Evolutionary conservation across 208 protist genomes (phyloP).

Genomic region (Leishmania major): DNA sequence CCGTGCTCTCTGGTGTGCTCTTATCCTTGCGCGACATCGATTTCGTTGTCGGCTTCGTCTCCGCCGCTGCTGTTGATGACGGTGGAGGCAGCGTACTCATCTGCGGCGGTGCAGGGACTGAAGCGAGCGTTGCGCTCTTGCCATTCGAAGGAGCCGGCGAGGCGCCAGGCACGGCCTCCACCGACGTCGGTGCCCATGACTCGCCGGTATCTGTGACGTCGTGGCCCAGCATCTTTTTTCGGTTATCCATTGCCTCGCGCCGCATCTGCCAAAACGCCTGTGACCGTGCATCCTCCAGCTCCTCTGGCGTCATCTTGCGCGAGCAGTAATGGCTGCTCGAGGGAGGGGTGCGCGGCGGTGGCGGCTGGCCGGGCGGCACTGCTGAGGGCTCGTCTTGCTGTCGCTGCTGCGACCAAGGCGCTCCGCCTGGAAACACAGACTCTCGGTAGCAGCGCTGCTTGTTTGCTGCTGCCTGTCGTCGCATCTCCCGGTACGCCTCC

Average conservation of each 20-base stretch:
- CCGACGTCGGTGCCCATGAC: neutral
- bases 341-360: constrained; percentile 38
- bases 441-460: constrained; percentile 67
- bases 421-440: constrained; percentile 7
- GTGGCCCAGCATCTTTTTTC: constrained; percentile 60
- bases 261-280: constrained; percentile 92
- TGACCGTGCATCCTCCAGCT: constrained; percentile 67
- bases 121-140: neutral
- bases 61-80: neutral
- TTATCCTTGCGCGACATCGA: neutral
- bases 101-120: constrained; percentile 5
- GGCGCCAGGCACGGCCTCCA: neutral
- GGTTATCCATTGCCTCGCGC: constrained; percentile 83
- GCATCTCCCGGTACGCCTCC: constrained; percentile 81
- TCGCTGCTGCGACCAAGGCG: neutral
- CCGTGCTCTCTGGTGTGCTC: constrained; percentile 32
- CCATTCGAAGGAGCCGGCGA: neutral
- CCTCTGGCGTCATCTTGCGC: constrained; percentile 51
- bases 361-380: constrained; percentile 37
- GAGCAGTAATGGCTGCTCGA: constrained; percentile 42
- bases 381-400: constrained; percentile 7
- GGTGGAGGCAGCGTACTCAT: neutral
- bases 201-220: constrained; percentile 14
- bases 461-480: constrained; percentile 76
- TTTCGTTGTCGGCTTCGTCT: neutral